Evolutionary conservation across 225 moss, liverwort and hornwort genomes (phyloP).

Genomic region (Ulota crispa): DNA sequence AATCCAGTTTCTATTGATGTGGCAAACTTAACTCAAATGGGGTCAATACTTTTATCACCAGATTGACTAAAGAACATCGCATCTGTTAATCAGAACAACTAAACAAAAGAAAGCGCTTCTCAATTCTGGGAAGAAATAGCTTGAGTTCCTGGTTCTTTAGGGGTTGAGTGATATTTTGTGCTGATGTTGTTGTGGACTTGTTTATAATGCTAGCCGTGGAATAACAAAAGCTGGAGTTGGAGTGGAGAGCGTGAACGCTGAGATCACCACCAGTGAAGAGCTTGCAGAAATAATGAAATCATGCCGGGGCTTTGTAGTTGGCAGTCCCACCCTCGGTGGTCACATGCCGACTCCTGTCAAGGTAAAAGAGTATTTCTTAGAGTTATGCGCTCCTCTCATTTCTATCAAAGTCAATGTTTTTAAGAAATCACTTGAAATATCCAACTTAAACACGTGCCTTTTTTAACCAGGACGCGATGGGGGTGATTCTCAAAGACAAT

Average conservation of each 20-base stretch:
- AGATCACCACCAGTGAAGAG: constrained; percentile 68
- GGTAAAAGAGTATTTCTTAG: constrained; percentile 30
- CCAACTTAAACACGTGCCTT: background rate
- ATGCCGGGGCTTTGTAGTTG: constrained; percentile 79
- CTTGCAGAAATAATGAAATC: constrained; percentile 50
- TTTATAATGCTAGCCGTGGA: constrained; percentile 62
- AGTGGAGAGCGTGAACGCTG: constrained; percentile 84
- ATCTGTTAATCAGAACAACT: no score
- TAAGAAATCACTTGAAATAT: background rate
- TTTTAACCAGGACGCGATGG: constrained; percentile 71
- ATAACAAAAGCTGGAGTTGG: constrained; percentile 95
- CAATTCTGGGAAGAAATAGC: background rate
- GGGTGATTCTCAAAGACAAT: constrained; percentile 68
- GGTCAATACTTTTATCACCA: background rate
- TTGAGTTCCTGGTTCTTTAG: background rate
- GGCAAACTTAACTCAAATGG: background rate
- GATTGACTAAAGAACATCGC: background rate
- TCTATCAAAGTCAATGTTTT: background rate
- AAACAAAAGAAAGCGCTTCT: background rate
- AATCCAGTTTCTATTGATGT: background rate
- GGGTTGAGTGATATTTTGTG: background rate
- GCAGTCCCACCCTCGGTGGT: constrained; percentile 92
- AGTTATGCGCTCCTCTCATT: background rate
- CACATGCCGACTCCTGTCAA: constrained; percentile 94
- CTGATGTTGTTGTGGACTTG: background rate